Percentiles rank a stretch among this genome's conserved stretches.
Conservation (phyloP, 768 basidiomycete genomes). For the Rhodosporidiobolus sp. region DNA sequence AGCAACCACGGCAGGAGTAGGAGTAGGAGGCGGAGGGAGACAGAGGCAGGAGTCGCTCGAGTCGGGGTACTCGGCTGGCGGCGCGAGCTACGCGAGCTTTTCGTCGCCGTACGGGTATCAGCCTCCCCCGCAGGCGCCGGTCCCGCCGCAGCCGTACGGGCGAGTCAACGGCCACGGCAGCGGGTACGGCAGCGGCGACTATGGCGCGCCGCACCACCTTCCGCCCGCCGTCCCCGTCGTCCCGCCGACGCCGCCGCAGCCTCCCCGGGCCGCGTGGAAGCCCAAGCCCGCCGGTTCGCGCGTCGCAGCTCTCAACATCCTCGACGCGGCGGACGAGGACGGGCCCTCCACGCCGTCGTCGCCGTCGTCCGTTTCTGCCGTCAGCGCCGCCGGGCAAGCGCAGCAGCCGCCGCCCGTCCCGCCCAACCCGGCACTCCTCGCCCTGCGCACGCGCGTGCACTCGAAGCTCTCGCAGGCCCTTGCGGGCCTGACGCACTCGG, state of each 20-base stretch:
- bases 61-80: constrained; percentile 1
- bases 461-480: constrained; percentile 68
- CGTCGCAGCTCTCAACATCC: constrained; percentile 24
- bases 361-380: background rate
- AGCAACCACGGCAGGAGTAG: too few species aligned
- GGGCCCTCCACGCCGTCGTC: background rate
- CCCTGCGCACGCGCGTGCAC: constrained; percentile 72
- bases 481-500: constrained; percentile 53
- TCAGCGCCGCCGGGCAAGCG: background rate
- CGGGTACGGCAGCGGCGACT: background rate
- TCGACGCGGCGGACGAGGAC: constrained; percentile 31
- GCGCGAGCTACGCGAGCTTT: too few species aligned
- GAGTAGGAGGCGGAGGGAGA: too few species aligned
- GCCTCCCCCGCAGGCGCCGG: too few species aligned
- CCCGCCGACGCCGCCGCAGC: background rate
- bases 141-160: background rate
- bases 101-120: background rate
- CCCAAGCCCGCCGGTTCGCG: background rate
- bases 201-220: background rate
- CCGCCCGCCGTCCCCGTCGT: background rate
- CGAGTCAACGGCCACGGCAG: background rate
- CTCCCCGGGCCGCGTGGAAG: background rate
- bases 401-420: constrained; percentile 64
- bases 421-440: constrained; percentile 82
- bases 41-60: background rate